Percentiles rank a stretch among this genome's conserved stretches.
Conservation (phyloP, 78 protist genomes). For the Dictyostelium firmibasis region DNA sequence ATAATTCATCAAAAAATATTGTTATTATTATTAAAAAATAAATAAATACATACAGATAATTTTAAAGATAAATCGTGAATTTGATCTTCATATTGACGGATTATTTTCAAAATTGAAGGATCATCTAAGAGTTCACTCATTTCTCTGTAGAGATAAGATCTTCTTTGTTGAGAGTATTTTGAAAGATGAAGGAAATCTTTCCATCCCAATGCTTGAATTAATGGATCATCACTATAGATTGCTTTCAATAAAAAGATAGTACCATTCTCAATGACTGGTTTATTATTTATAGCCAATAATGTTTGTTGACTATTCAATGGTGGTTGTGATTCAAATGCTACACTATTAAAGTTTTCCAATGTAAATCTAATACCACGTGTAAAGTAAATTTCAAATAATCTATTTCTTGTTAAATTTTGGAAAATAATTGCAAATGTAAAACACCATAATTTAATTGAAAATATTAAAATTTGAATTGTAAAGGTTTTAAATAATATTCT, state of each 20-base stretch:
- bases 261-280: constrained; percentile 1
- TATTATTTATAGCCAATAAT: neutral
- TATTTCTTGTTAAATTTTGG: constrained; percentile 16
- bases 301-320: neutral
- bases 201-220: constrained; percentile 36
- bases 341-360: constrained; percentile 18
- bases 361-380: constrained; percentile 26
- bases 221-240: constrained; percentile 15
- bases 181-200: constrained; percentile 37
- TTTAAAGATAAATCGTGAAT: constrained; percentile 7
- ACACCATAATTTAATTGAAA: constrained; percentile 21
- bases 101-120: constrained; percentile 19
- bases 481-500: constrained; percentile 42
- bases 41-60: constrained; percentile 11
- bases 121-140: neutral
- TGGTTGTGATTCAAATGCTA: neutral
- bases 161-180: constrained; percentile 24
- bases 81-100: constrained; percentile 18
- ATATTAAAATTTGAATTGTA: constrained; percentile 21
- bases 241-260: constrained; percentile 37
- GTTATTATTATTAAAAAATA: too few species aligned
- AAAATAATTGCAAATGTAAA: constrained; percentile 15
- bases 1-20: too few species aligned
- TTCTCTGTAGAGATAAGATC: neutral
- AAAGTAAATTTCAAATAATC: constrained; percentile 30